Base-by-base conservation (phyloP, 495 filamentous ascomycete genomes). In the Xylaria sp. region DNA sequence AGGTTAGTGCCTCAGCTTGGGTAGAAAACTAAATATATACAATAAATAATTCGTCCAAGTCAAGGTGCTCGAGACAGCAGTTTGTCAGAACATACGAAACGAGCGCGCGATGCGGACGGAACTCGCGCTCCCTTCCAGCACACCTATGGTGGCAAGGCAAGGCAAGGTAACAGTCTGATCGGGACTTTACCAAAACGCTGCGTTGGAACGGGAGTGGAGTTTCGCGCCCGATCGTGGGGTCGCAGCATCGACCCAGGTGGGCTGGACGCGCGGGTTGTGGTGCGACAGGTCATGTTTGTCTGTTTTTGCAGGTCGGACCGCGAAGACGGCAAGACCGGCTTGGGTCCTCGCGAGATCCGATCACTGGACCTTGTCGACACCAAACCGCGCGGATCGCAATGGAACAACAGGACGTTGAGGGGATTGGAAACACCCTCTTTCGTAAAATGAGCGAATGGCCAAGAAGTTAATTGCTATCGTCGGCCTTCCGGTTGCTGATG, bases 181-280 rank as follows among this genome's bases (percentile, higher is more conserved):
- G 17, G 11, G 33, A 37, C 66, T 9, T 58, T 35, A 17, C 50
- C 53, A 26, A 19, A 33, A 31, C 21, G 68, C 68, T 50, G 9
- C 24, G 67, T 61, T 35, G 43, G 44, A 44, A 53, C 19, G 33
- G 57, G 26, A 26, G 61, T 2, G 61, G 40, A 61, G 52, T 40
- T 69, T 71, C 50, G 55, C 33, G 46, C 40, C 55, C 62, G 43
- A 58, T 53, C 77, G 78, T 73, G 78, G 78, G 78, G 78, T 41
- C 77, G 78, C 70, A 79, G 78, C 75, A 78, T 77, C 78, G 77
- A 74, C 78, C 78, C 75, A 71, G 74, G 43, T 80, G 70, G 76
- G 74, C 66, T 73, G 69, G 53, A 72, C 76, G 78, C 78, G 72
- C 69, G 50, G 73, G 50, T 59, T 59, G 69, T 50, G 46, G 69